Percentiles rank a stretch among this genome's conserved stretches.
Conservation (phyloP, 352 stramenopile genomes). For the Globisporangium splendens region DNA sequence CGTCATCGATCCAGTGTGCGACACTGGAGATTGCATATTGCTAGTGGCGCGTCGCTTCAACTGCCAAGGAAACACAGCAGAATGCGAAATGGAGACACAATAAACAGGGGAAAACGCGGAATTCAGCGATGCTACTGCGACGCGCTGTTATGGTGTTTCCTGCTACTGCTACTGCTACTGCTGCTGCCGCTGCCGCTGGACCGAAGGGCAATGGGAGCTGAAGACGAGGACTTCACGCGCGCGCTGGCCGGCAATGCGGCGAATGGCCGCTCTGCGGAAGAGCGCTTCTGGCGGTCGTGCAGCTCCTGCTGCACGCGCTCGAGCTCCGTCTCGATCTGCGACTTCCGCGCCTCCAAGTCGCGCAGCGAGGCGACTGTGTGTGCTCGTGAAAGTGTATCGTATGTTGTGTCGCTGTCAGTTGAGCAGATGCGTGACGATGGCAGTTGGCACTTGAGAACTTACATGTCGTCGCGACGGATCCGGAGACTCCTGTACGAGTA, state of each 20-base stretch:
- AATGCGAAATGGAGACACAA: not conserved
- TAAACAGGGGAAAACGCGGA: not conserved
- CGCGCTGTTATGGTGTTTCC: not conserved
- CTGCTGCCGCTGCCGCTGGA: not conserved
- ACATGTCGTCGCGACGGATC: conserved; percentile 41
- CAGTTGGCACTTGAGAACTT: conserved; percentile 2
- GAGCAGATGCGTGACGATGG: not conserved
- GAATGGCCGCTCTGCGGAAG: conserved; percentile 8
- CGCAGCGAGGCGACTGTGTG: conserved; percentile 40
- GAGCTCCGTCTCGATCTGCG: conserved; percentile 34
- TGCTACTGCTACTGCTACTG: not conserved
- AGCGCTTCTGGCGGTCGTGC: conserved; percentile 6
- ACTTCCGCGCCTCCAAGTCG: conserved; percentile 52
- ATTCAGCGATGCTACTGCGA: conserved; percentile 4
- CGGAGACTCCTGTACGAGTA: not conserved
- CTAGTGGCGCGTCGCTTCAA: not conserved
- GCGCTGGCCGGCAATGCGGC: conserved; percentile 12
- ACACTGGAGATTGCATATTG: not conserved
- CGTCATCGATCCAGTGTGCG: not conserved
- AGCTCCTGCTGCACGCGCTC: conserved; percentile 18
- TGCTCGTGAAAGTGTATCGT: not conserved
- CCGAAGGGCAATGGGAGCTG: not conserved
- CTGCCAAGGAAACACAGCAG: too few species aligned
- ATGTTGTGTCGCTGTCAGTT: not conserved
- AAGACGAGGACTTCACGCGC: conserved; percentile 1